phyloP scores from a whole-genome alignment of 495 filamentous ascomycete species.

The Diplogelasinospora grovesii region DNA sequence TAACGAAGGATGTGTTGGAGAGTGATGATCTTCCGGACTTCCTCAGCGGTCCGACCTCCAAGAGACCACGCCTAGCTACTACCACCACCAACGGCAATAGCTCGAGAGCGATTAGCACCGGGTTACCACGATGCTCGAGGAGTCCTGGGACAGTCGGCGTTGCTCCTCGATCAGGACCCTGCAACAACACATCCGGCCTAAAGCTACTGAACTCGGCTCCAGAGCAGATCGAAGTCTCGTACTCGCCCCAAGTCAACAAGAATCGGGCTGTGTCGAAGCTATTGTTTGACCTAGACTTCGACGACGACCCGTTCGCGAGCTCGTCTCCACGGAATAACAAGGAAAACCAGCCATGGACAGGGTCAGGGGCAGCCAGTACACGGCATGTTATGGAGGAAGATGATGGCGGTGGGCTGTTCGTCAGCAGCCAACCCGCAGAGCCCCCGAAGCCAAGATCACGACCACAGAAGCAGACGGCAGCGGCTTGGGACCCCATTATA shows the following conservation, averaged over 20 bases:
- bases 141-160: too few species aligned
- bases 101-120: too few species aligned
- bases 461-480: constrained; percentile 13
- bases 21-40: too few species aligned
- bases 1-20: too few species aligned
- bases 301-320: constrained; percentile 13
- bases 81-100: too few species aligned
- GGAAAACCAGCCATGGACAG: too few species aligned
- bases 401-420: constrained; percentile 14
- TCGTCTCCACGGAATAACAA: constrained; percentile 5
- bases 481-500: constrained; percentile 42
- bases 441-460: neutral
- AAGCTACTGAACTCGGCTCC: neutral
- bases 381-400: constrained; percentile 1
- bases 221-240: constrained; percentile 13
- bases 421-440: constrained; percentile 10
- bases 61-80: too few species aligned
- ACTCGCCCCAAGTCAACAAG: constrained; percentile 13
- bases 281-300: neutral
- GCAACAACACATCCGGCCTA: too few species aligned
- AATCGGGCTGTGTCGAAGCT: neutral
- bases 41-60: too few species aligned
- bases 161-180: too few species aligned
- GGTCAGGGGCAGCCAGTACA: neutral
- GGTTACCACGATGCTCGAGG: too few species aligned